Evolutionary conservation across 805 yeast species (phyloP).

Genomic region (Sungouiozyma ichnusensis): DNA sequence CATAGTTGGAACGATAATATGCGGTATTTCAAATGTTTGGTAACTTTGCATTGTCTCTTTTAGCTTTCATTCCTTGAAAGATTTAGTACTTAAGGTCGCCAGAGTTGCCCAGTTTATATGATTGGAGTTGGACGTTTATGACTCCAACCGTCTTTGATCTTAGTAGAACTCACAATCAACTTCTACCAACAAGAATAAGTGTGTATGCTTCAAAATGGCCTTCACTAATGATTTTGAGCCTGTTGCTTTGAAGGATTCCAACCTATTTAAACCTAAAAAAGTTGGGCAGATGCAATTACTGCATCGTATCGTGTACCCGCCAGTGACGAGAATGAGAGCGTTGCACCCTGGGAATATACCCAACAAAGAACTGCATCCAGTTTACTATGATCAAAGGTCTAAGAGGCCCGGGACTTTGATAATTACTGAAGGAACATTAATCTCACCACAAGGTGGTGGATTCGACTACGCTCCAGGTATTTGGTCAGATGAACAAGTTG

Average conservation of each 20-base stretch:
- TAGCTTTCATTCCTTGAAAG: too few relatives aligned
- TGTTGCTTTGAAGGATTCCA: conserved; percentile 26
- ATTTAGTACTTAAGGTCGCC: too few relatives aligned
- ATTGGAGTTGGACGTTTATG: too few relatives aligned
- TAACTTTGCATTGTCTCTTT: too few relatives aligned
- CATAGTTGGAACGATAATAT: too few relatives aligned
- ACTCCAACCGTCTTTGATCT: too few relatives aligned
- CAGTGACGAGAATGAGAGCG: conserved; percentile 35
- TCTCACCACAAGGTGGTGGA: conserved; percentile 33
- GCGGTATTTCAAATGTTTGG: too few relatives aligned
- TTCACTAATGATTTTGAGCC: conserved; percentile 21
- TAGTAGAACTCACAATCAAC: too few relatives aligned
- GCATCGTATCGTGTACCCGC: conserved; percentile 34
- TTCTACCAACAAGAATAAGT: too few relatives aligned
- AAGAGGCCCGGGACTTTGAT: conserved; percentile 44
- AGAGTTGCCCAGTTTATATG: too few relatives aligned
- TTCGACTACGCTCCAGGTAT: conserved; percentile 38
- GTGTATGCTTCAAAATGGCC: too few relatives aligned
- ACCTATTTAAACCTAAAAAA: conserved; percentile 36
- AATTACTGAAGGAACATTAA: conserved; percentile 46
- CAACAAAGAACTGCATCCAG: conserved; percentile 32
- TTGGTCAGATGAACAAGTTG: conserved; percentile 35
- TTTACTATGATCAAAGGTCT: conserved; percentile 47
- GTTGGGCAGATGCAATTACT: conserved; percentile 31
- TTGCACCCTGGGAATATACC: conserved; percentile 30